Conservation (phyloP, 306 rosid species). For the Dryas octopetala region DNA sequence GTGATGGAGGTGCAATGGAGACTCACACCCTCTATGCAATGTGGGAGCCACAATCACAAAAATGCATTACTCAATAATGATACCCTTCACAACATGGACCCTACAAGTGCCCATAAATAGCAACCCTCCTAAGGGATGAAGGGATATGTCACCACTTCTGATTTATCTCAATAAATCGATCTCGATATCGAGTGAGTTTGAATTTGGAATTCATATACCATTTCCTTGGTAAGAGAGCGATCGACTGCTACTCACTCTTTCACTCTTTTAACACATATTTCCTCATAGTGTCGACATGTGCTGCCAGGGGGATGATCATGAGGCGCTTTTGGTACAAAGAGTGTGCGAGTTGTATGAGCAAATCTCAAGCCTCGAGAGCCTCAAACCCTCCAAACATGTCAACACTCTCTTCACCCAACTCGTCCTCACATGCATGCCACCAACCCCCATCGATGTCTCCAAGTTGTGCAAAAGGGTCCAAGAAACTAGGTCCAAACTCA, state of each 20-base stretch:
- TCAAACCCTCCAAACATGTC: slow-evolving; percentile 78
- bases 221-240: background rate
- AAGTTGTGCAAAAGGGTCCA: slow-evolving; percentile 45
- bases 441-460: slow-evolving; percentile 58
- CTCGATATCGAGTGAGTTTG: background rate
- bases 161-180: too few relatives aligned
- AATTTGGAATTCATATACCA: background rate
- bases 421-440: slow-evolving; percentile 78
- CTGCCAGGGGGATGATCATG: slow-evolving; percentile 47
- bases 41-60: too few relatives aligned
- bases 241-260: too few relatives aligned
- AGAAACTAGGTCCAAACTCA: slow-evolving; percentile 57
- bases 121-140: background rate
- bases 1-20: too few relatives aligned
- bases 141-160: too few relatives aligned
- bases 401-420: slow-evolving; percentile 79
- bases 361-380: slow-evolving; percentile 60
- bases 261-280: background rate
- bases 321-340: slow-evolving; percentile 36
- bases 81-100: background rate
- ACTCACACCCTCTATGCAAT: too few relatives aligned
- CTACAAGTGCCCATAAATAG: slow-evolving; percentile 15
- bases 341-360: slow-evolving; percentile 50
- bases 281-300: slow-evolving; percentile 78
- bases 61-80: too few relatives aligned